Conservation (phyloP, 805 yeast genomes). For the Metschnikowia peoriensis region DNA sequence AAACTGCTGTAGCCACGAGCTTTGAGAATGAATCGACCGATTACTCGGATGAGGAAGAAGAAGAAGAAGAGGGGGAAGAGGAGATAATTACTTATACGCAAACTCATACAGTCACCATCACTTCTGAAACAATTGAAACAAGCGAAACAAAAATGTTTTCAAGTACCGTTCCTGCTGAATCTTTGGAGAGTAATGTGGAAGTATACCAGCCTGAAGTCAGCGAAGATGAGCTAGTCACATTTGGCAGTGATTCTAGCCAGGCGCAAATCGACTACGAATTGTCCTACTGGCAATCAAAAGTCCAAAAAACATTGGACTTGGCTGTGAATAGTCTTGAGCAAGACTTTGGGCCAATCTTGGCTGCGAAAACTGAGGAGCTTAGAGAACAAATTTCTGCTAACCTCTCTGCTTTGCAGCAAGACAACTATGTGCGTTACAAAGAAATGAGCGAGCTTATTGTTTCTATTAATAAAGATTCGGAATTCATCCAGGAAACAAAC, state of each 20-base stretch:
- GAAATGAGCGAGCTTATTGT: slow-evolving; percentile 28
- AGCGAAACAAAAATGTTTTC: background rate
- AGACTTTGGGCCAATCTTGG: slow-evolving; percentile 31
- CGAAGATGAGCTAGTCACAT: slow-evolving; percentile 4
- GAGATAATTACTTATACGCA: slow-evolving; percentile 10
- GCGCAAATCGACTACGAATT: slow-evolving; percentile 32
- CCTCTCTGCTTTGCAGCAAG: slow-evolving; percentile 28
- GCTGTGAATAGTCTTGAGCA: slow-evolving; percentile 31
- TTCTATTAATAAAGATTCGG: slow-evolving; percentile 34
- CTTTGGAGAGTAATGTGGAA: background rate
- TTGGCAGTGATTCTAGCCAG: slow-evolving; percentile 8
- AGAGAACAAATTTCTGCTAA: slow-evolving; percentile 25
- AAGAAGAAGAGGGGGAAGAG: slow-evolving; percentile 4
- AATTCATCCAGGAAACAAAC: slow-evolving; percentile 24
- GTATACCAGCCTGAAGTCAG: background rate
- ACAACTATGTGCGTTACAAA: slow-evolving; percentile 31
- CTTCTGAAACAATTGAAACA: background rate
- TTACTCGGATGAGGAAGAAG: background rate
- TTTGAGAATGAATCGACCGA: background rate
- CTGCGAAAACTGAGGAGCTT: slow-evolving; percentile 23
- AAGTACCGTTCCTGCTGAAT: background rate
- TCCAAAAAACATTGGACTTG: slow-evolving; percentile 33
- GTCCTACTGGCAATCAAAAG: slow-evolving; percentile 31
- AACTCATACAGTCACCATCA: slow-evolving; percentile 9
- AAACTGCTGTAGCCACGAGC: background rate